A percentile compares a stretch with the other conserved stretches of the same genome.
These are phyloP conservation scores for Tilletiopsis washingtonensis DNA, from an alignment of 1,284 basidiomycete genomes.

Conservation along the genomic window DNA sequence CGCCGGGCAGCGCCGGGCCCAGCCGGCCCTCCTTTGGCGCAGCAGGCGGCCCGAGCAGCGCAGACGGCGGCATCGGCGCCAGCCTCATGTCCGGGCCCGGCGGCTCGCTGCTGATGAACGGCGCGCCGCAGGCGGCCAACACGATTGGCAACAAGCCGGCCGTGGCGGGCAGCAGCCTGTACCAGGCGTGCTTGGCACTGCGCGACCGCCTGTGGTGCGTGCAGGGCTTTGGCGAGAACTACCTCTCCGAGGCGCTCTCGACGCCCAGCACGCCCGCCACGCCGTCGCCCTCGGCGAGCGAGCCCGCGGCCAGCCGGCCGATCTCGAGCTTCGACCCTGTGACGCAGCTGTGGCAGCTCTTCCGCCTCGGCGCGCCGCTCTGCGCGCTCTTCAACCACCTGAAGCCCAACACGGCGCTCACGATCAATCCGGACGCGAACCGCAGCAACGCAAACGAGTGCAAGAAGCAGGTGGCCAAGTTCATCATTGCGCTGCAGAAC, in stretches of 20 bases:
- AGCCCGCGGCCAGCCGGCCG: constrained; percentile 1
- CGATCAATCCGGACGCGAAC: constrained; percentile 52
- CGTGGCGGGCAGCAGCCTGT: constrained; percentile 44
- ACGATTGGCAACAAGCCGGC: constrained; percentile 38
- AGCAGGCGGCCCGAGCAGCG: not conserved
- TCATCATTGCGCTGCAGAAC: constrained; percentile 54
- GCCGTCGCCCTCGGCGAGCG: constrained; percentile 8
- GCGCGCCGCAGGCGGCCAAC: constrained; percentile 37
- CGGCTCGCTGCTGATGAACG: constrained; percentile 23
- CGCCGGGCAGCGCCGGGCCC: no score
- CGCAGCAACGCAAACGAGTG: constrained; percentile 66
- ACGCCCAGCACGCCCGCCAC: constrained; percentile 9
- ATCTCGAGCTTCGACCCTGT: constrained; percentile 53
- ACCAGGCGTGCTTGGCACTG: constrained; percentile 48
- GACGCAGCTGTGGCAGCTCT: constrained; percentile 84
- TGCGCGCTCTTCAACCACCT: constrained; percentile 92
- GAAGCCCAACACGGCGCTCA: constrained; percentile 58
- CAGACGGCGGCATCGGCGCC: constrained; percentile 32
- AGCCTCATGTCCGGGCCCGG: constrained; percentile 26
- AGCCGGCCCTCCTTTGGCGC: not conserved
- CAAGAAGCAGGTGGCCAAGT: constrained; percentile 54
- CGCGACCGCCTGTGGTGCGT: constrained; percentile 48
- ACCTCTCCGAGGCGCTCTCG: constrained; percentile 18
- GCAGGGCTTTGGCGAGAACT: constrained; percentile 44
- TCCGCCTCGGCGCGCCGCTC: constrained; percentile 84